Base-by-base conservation (phyloP, 108 stramenopile genomes). In the Nitzschia inconspicua region DNA sequence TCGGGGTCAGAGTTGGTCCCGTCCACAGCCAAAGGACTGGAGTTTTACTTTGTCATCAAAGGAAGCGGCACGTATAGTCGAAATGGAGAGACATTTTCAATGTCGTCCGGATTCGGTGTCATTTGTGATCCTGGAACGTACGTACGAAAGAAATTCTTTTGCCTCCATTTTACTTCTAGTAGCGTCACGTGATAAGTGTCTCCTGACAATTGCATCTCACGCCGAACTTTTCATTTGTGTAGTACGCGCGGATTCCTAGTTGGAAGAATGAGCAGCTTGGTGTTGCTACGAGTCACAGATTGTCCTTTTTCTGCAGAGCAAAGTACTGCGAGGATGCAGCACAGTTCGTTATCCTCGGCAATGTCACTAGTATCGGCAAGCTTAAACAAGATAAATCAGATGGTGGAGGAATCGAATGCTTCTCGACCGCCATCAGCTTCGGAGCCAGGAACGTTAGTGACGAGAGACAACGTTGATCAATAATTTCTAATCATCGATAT, bases 41-140 rank as follows among this genome's bases (percentile, higher is more conserved):
- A 72, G 39, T 72, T 64, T 39, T 72, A 72, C 44, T 72, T 65
- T 58, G 70, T 72, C n/a, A 18, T 65, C 7, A 19, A 72, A 35
- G 70, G 70, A 10, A 25, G 59, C 25, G 70, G 70, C 14, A 27
- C 25, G 19, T 47, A 44, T 44, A 43, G 37, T 37, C n/a, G 19
- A 37, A 32, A 23, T 28, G 62, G 51, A 71, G 57, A 59, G 25
- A 37, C 34, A 20, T 28, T 48, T 22, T 2, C 55, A 29, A 48
- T 72, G 14, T 52, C 57, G 3, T 20, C 54, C 14, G 70, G 50
- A 49, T 40, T 23, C 29, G 56, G 63, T 30, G 44, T 72, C 27
- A 47, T 64, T 4, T 57, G 64, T 3, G 70, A 72, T 53, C 70
- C 70, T 3, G 37, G 36, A 30, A 56, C 34, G 63, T 68, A 51